Conservation (phyloP, 1,284 basidiomycete species). For the Bondarzewia mesenterica region DNA sequence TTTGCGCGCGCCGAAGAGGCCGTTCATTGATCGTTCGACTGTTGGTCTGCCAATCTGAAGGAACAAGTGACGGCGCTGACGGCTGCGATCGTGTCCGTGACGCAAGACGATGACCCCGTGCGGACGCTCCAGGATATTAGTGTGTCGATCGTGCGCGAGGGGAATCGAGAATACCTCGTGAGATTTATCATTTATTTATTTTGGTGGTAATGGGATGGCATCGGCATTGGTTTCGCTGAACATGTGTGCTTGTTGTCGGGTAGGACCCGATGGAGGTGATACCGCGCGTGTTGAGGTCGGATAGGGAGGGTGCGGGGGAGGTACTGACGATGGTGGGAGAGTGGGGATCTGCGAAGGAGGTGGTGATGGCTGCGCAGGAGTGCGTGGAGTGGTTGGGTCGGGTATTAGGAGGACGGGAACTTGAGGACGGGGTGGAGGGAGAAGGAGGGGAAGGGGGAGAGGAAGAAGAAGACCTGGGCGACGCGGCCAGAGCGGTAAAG, state of each 20-base stretch:
- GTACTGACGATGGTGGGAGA: slow-evolving; percentile 37
- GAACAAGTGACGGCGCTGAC: slow-evolving; percentile 11
- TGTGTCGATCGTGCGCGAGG: slow-evolving; percentile 13
- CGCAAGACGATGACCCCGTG: slow-evolving; percentile 16
- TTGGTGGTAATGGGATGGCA: too few relatives aligned
- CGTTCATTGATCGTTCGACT: too few relatives aligned
- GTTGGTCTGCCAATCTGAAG: too few relatives aligned
- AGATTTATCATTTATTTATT: slow-evolving; percentile 4
- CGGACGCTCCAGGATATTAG: slow-evolving; percentile 14
- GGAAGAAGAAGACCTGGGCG: slow-evolving; percentile 1
- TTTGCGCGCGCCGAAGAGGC: too few relatives aligned
- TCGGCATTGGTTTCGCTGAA: too few relatives aligned
- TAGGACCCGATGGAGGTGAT: slow-evolving; percentile 49
- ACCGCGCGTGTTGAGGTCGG: slow-evolving; percentile 33
- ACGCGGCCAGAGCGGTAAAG: slow-evolving; percentile 10
- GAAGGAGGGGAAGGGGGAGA: slow-evolving; percentile 18
- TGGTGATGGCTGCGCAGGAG: slow-evolving; percentile 54
- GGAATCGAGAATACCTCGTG: slow-evolving; percentile 17
- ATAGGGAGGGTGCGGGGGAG: slow-evolving; percentile 29
- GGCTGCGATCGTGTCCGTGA: slow-evolving; percentile 17
- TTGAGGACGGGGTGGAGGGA: slow-evolving; percentile 13
- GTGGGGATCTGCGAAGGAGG: slow-evolving; percentile 47
- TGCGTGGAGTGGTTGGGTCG: slow-evolving; percentile 45
- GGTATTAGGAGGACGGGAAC: too few relatives aligned
- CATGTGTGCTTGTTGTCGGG: too few relatives aligned